Conservation (phyloP, 2,329 filamentous ascomycete genomes). For the Penicillium frequentans region DNA sequence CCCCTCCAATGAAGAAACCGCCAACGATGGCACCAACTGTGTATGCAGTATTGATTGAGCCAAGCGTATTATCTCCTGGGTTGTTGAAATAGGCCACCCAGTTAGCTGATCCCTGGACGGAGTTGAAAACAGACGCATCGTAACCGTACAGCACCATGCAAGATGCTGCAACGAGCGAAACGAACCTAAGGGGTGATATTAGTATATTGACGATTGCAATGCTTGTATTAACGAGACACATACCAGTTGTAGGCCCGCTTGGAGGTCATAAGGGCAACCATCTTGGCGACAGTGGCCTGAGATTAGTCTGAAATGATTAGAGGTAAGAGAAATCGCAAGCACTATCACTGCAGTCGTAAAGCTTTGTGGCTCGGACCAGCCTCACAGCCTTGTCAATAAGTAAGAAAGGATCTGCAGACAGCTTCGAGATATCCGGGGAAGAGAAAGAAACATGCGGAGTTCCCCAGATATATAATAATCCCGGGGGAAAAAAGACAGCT, state of each 20-base stretch:
- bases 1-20: conserved; percentile 69
- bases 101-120: conserved; percentile 65
- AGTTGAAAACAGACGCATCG: conserved; percentile 73
- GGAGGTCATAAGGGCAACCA: conserved; percentile 21
- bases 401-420: not conserved
- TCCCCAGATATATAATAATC: conserved; percentile 16
- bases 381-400: not conserved
- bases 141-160: conserved; percentile 77
- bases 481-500: conserved; percentile 1
- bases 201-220: not conserved
- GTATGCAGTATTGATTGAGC: conserved; percentile 66
- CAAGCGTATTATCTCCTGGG: conserved; percentile 46
- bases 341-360: not conserved
- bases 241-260: conserved; percentile 36
- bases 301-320: not conserved
- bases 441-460: conserved; percentile 9
- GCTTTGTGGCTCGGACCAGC: not conserved
- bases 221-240: not conserved
- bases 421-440: conserved; percentile 1
- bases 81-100: conserved; percentile 65
- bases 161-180: conserved; percentile 67
- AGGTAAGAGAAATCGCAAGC: not conserved
- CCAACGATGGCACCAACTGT: conserved; percentile 69
- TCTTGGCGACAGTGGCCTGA: conserved; percentile 11
- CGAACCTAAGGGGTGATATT: conserved; percentile 51